Percentiles rank a stretch among this genome's conserved stretches.
Evolutionary conservation across 2,329 filamentous ascomycete species (phyloP).

Genomic region (Colletotrichum graminicola): DNA sequence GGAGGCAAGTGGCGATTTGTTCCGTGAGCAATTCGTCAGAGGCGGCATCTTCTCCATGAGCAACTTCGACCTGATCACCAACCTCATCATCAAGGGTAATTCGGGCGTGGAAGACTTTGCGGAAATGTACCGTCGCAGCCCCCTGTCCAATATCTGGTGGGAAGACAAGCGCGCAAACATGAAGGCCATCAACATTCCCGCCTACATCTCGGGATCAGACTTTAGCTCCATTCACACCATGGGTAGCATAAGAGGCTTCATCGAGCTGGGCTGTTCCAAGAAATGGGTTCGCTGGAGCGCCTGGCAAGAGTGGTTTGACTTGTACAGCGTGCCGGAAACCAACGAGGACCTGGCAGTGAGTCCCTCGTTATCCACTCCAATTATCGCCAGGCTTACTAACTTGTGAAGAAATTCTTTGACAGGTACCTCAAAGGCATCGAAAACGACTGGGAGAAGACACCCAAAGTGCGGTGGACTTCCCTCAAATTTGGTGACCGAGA

Average conservation of each 20-base stretch:
- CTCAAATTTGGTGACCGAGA: conserved; percentile 52
- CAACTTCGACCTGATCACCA: conserved; percentile 57
- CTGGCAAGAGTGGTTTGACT: conserved; percentile 60
- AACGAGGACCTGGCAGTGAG: conserved; percentile 51
- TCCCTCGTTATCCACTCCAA: accelerated
- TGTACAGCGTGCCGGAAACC: conserved; percentile 52
- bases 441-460: conserved; percentile 62
- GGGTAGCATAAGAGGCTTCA: conserved; percentile 48
- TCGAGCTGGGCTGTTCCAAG: conserved; percentile 49
- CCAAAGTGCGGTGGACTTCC: conserved; percentile 57
- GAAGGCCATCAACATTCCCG: conserved; percentile 51
- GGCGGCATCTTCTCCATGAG: conserved; percentile 56
- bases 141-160: conserved; percentile 53
- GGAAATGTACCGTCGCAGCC: conserved; percentile 55
- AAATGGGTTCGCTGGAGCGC: conserved; percentile 57
- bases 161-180: conserved; percentile 54
- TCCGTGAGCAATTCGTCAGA: conserved; percentile 59
- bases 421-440: conserved; percentile 56
- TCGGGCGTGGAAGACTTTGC: conserved; percentile 55
- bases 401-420: conserved; percentile 49
- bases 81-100: conserved; percentile 52
- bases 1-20: conserved; percentile 61
- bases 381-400: not conserved
- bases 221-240: conserved; percentile 45
- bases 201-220: conserved; percentile 52